A percentile compares a stretch with the other conserved stretches of the same genome.
Evolutionary conservation across 73 alveolate species (phyloP).

Genomic region (Paramecium caudatum): DNA sequence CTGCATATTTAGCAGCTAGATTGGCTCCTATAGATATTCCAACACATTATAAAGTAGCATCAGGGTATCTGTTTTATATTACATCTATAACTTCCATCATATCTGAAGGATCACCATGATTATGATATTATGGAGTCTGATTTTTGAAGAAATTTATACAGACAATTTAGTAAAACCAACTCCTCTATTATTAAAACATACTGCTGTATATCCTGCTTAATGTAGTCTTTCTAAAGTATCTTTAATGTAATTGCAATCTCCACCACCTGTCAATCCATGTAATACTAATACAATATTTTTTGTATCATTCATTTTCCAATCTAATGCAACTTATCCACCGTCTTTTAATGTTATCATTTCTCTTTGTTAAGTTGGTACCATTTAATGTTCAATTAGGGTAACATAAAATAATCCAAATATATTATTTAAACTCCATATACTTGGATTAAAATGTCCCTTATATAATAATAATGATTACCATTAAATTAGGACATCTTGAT

Average conservation of each 20-base stretch:
- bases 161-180: slow-evolving; percentile 24
- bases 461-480: not conserved
- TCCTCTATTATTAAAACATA: slow-evolving; percentile 54
- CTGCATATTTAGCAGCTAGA: slow-evolving; percentile 70
- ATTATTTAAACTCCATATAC: slow-evolving; percentile 27
- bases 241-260: slow-evolving; percentile 69
- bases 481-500: slow-evolving; percentile 12
- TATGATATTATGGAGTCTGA: slow-evolving; percentile 46
- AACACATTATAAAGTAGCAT: slow-evolving; percentile 70
- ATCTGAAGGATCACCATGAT: slow-evolving; percentile 67
- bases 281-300: slow-evolving; percentile 16
- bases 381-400: slow-evolving; percentile 21
- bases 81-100: slow-evolving; percentile 63
- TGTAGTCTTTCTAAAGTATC: slow-evolving; percentile 32
- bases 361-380: slow-evolving; percentile 31
- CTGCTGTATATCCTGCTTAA: slow-evolving; percentile 62
- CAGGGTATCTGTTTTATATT: slow-evolving; percentile 66
- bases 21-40: slow-evolving; percentile 76
- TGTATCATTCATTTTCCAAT: slow-evolving; percentile 20
- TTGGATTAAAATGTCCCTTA: slow-evolving; percentile 61
- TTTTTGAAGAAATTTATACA: slow-evolving; percentile 2
- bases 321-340: slow-evolving; percentile 66
- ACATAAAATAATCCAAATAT: slow-evolving; percentile 51
- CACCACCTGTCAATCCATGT: slow-evolving; percentile 70
- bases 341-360: slow-evolving; percentile 39